Base-by-base conservation (phyloP, 805 yeast genomes). In the Kuraishia molischiana region DNA sequence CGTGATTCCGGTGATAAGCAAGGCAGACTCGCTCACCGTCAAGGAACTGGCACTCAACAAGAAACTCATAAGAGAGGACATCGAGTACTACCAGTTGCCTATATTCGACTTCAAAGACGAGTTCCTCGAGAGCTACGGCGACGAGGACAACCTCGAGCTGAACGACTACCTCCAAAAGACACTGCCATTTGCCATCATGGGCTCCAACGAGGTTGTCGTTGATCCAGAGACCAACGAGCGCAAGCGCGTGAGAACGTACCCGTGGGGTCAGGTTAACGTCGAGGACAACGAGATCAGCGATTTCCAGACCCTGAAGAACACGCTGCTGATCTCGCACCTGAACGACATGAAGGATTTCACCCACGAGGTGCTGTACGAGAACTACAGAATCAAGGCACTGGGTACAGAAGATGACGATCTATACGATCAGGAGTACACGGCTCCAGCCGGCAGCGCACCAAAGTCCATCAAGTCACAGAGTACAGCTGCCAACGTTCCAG, bases 321-420 rank as follows among this genome's bases (percentile, higher is more conserved):
- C 87, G 3, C 64, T 87, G 42, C 71, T 87, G 51, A 81, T 84
- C 50, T 78, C 92, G 14, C 95, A 86, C 61, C 70, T 87, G 59
- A 79, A 79, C 54, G 96, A 87, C 54, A 76, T 87, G 59, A 85
- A 85, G 61, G 96, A 87, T 50, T 70, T 74, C 51, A 87, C 97
- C 5, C 94, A 84, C 56, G 95, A 86, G 55, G 72, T 79, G 30
- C 64, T 87, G 45, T 87, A 87, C 58, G 97, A 87, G 59, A 79
- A 78, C 38, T 87, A 87, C 61, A 79, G 97, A 69, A 84, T 95
- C 8, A 86, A 79, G 52, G 87, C 89, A 14, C 69, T 84, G 44
- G 44, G 44, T 19, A 29, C 39, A n/a, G 44, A 38, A 19, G 42
- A 37, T 5, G 39, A 34, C 29, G 17, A 8, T 19, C 5, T 31